Conservation (phyloP, 1,284 basidiomycete genomes). For the Melampsora americana region DNA sequence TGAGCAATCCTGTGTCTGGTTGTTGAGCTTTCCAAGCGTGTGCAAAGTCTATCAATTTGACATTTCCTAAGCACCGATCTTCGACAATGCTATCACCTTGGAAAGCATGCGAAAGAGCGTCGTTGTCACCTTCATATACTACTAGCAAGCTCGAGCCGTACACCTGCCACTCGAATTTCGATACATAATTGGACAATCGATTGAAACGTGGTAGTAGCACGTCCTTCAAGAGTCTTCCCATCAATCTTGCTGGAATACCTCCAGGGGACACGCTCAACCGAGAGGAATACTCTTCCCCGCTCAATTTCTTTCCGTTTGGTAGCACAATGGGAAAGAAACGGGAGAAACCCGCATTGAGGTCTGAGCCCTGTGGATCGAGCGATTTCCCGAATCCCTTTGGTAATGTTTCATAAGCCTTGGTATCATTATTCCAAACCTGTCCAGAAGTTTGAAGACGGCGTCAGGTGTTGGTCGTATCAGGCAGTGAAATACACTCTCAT, state of each 20-base stretch:
- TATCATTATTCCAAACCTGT: conserved; percentile 31
- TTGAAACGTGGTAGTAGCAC: conserved; percentile 22
- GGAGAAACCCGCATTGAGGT: conserved; percentile 13
- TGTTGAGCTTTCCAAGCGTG: conserved; percentile 13
- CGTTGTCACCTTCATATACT: conserved; percentile 27
- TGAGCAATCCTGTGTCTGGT: conserved; percentile 27
- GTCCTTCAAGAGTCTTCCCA: conserved; percentile 18
- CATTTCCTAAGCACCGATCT: neutral
- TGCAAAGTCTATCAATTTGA: conserved; percentile 41
- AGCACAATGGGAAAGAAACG: conserved; percentile 24
- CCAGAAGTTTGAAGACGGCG: neutral
- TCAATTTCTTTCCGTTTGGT: neutral
- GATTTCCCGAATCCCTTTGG: conserved; percentile 37
- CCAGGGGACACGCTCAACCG: neutral
- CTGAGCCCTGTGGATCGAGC: conserved; percentile 24
- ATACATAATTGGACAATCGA: conserved; percentile 7
- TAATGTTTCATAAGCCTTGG: conserved; percentile 13
- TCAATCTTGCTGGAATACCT: conserved; percentile 7
- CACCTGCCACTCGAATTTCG: conserved; percentile 26
- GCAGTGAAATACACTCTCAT: no score
- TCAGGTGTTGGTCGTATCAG: neutral
- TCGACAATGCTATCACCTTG: neutral
- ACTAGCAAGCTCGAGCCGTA: conserved; percentile 36
- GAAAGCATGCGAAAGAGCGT: neutral
- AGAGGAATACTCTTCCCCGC: neutral